Percentiles rank a stretch among this genome's conserved stretches.
Conservation (phyloP, 768 basidiomycete species). For the Xerocomus potaroensis region DNA sequence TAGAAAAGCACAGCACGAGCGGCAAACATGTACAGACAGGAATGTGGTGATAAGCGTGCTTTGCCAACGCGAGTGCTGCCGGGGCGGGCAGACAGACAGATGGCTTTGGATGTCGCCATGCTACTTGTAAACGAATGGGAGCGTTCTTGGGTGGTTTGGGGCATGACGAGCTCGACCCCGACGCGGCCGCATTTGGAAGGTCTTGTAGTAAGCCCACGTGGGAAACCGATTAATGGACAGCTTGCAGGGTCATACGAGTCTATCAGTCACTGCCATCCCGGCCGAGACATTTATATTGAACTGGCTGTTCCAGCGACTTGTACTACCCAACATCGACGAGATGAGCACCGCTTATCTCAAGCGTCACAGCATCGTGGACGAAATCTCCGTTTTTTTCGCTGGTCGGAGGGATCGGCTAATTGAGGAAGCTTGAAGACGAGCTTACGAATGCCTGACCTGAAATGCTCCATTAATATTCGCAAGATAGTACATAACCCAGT, state of each 20-base stretch:
- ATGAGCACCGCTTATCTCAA: too few species aligned
- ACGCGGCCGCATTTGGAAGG: slow-evolving; percentile 27
- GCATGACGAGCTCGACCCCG: slow-evolving; percentile 17
- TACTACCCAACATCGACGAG: too few species aligned
- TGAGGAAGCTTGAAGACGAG: neutral
- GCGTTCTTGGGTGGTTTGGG: slow-evolving; percentile 7
- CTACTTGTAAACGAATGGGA: slow-evolving; percentile 24
- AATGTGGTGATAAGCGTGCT: neutral
- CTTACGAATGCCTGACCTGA: neutral
- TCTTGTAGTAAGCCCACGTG: slow-evolving; percentile 24
- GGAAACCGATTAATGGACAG: too few species aligned
- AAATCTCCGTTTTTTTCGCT: neutral
- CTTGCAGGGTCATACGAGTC: neutral
- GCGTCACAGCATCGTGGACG: too few species aligned
- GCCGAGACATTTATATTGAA: too few species aligned
- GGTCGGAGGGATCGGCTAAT: neutral
- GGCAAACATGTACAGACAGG: slow-evolving; percentile 15
- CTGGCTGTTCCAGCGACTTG: too few species aligned
- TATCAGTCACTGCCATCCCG: neutral
- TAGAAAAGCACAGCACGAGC: neutral
- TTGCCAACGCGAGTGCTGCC: neutral
- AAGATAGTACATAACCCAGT: neutral
- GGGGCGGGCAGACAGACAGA: slow-evolving; percentile 26
- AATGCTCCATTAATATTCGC: neutral
- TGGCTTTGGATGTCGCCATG: slow-evolving; percentile 9